Conservation (phyloP, 306 rosid species). For the Mimosa pudica region DNA sequence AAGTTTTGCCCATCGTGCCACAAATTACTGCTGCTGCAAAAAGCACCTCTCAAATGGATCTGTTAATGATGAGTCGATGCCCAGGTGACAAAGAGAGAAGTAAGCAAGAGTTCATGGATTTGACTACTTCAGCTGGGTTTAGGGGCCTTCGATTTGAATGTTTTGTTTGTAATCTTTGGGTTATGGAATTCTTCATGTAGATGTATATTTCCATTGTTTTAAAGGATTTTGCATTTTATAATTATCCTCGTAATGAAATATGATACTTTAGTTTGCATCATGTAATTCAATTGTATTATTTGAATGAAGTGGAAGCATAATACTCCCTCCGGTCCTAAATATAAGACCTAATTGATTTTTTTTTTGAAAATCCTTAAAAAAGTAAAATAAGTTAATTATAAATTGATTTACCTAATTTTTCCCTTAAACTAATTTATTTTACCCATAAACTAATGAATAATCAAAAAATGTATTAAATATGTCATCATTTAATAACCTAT, state of each 20-base stretch:
- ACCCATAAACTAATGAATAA: too few species aligned
- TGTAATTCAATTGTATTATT: neutral
- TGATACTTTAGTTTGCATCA: neutral
- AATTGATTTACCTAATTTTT: too few species aligned
- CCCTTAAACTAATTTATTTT: too few species aligned
- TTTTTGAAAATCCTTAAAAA: too few species aligned
- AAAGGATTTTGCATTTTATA: too few species aligned
- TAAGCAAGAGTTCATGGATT: too few species aligned
- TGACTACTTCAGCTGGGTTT: neutral
- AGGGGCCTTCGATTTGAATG: neutral
- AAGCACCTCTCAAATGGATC: neutral
- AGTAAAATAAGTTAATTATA: too few species aligned
- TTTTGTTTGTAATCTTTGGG: slow-evolving; percentile 7
- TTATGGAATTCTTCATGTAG: slow-evolving; percentile 25
- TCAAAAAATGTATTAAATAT: too few species aligned
- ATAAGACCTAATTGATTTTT: too few species aligned
- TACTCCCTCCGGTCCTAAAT: too few species aligned
- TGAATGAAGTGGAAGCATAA: neutral
- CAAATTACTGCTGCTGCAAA: neutral
- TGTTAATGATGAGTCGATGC: neutral
- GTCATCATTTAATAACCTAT: too few species aligned
- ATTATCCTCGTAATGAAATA: too few species aligned
- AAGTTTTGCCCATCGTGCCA: neutral
- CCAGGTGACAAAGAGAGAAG: slow-evolving; percentile 9
- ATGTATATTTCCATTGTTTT: neutral